phyloP scores from a whole-genome alignment of 768 basidiomycete genomes.

The Hebeloma cylindrosporum region DNA sequence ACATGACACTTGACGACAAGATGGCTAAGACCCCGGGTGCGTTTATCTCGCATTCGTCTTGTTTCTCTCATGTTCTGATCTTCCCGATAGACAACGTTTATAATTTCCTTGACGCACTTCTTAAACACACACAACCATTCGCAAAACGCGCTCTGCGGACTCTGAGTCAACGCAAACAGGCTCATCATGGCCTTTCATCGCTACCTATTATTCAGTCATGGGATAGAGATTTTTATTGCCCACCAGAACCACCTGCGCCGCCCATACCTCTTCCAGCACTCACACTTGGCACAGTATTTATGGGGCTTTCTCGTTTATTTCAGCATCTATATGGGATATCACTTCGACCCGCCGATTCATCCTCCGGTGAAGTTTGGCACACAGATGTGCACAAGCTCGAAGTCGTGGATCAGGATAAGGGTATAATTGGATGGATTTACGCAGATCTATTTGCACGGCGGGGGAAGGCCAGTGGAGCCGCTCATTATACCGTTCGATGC shows the following conservation, averaged over 20 bases:
- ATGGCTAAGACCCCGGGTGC: constrained; percentile 94
- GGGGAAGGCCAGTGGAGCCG: constrained; percentile 89
- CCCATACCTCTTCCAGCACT: constrained; percentile 71
- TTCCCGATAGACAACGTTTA: constrained; percentile 71
- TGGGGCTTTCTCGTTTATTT: constrained; percentile 90
- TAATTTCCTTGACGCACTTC: constrained; percentile 79
- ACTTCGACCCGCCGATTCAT: constrained; percentile 65
- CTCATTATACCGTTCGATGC: constrained; percentile 97
- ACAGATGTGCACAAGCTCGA: constrained; percentile 86
- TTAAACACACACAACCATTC: constrained; percentile 76
- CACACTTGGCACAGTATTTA: constrained; percentile 88
- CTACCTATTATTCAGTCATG: constrained; percentile 83
- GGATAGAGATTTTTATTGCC: constrained; percentile 95
- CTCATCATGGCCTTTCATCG: constrained; percentile 56
- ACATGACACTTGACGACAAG: constrained; percentile 88
- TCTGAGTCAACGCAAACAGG: constrained; percentile 70
- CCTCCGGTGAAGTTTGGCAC: constrained; percentile 88
- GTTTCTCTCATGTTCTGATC: constrained; percentile 1
- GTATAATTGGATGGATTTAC: constrained; percentile 92
- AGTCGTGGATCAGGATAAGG: constrained; percentile 86
- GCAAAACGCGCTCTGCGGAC: constrained; percentile 73
- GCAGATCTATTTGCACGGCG: constrained; percentile 84
- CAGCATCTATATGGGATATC: constrained; percentile 84
- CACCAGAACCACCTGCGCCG: constrained; percentile 73
- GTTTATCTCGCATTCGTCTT: constrained; percentile 1